Evolutionary conservation across 164 flowering plant species (phyloP), one percentile per base, ranked within the genome.

Genomic region (Dillenia suffruticosa): DNA sequence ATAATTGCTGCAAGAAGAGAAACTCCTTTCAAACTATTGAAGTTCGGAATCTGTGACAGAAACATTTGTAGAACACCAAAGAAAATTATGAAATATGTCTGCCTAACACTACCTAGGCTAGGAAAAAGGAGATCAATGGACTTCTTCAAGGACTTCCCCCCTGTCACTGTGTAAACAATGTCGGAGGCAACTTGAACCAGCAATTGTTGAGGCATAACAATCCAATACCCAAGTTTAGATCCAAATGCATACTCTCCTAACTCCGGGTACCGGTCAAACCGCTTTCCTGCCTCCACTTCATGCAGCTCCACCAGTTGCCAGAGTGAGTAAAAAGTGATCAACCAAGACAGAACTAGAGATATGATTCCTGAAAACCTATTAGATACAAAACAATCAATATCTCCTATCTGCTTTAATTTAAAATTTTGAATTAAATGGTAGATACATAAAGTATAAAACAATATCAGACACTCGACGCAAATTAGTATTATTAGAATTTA

Each of bases 231-330:
- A 0, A 64, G 55, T 16, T 51, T 74, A 9, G 47, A 49, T 0
- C 81, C 81, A 45, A 74, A 74, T 1, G 67, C 70, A 62, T 68
- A 63, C 32, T 68, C 44, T 4, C 78, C 81, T 10, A 77, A 60
- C 50, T 77, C 75, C 5, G 56, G 71, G 52, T 77, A 74, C 4
- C 81, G 63, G 54, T 77, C 79, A 16, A 70, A 78, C n/a, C 81
- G 57, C 58, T 44, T 67, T 19, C 79, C 81, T 0, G 79, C 75
- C 44, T 65, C 74, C 32, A 52, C 15, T 61, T 78, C 81, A n/a
- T 78, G 81, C 68, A 78, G 8, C 40, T 72, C 69, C 2, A 75
- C 70, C 53, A 77, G 12, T 64, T 77, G 74, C 81, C 76, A 72
- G 10, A 74, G 26, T 0, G 78, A 51, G 47, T 74, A 78, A 1